Percentiles rank a stretch among this genome's conserved stretches.
phyloP scores from a whole-genome alignment of 139 green algal genomes.

The Pseudopediastrum boryanum region DNA sequence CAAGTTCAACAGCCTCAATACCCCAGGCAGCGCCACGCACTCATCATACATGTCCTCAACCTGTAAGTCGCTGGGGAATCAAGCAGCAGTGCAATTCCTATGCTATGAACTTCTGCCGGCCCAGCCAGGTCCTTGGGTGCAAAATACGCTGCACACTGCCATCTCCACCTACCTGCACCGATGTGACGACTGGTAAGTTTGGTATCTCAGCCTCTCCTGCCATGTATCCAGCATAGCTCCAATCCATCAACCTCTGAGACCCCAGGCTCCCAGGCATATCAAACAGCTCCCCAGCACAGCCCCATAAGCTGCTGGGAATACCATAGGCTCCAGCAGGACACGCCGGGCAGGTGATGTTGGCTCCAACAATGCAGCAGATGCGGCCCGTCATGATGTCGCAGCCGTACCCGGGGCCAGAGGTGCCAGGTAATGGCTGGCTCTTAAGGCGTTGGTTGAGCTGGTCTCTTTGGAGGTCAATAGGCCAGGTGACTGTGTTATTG shows the following conservation, averaged over 20 bases:
- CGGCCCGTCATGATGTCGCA: background rate
- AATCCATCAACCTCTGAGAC: slow-evolving; percentile 22
- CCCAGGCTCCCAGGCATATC: slow-evolving; percentile 6
- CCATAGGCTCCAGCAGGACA: slow-evolving; percentile 24
- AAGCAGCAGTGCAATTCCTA: too few relatives aligned
- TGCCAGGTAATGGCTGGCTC: background rate
- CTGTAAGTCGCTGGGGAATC: too few relatives aligned
- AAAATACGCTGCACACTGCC: background rate
- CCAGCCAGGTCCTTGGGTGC: background rate
- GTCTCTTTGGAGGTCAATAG: slow-evolving; percentile 23
- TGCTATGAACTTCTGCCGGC: background rate
- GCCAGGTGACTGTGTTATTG: slow-evolving; percentile 27
- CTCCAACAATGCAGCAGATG: slow-evolving; percentile 22
- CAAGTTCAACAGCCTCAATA: background rate
- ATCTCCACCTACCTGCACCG: background rate
- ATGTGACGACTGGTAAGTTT: slow-evolving; percentile 15
- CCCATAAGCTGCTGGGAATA: slow-evolving; percentile 29
- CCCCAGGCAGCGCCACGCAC: too few relatives aligned
- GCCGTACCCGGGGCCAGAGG: slow-evolving; percentile 16
- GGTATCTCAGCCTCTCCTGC: slow-evolving; percentile 25
- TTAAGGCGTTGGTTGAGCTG: slow-evolving; percentile 9
- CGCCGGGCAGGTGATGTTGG: slow-evolving; percentile 25
- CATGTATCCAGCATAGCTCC: slow-evolving; percentile 38
- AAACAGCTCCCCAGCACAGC: slow-evolving; percentile 26
- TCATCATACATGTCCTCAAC: too few relatives aligned